Percentiles rank a stretch among this genome's conserved stretches.
Conservation (phyloP, 257 asterid species). For the Striga asiatica region DNA sequence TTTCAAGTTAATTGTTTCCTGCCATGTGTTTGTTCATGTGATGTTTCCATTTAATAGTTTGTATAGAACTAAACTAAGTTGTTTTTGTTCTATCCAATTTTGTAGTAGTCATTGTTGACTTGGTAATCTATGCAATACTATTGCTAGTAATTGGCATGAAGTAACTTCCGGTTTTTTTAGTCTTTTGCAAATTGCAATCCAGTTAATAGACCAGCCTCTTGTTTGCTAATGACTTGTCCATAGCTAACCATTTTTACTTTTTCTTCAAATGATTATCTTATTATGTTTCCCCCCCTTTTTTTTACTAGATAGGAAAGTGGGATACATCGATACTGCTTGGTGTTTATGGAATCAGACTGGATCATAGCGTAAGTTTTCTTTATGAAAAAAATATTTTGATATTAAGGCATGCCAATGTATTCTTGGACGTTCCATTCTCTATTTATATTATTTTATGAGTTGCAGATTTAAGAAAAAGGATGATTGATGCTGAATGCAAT, state of each 20-base stretch:
- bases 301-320: conserved; percentile 47
- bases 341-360: conserved; percentile 68
- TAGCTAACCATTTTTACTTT: not conserved
- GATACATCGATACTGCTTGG: conserved; percentile 30
- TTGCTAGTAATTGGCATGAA: too few relatives aligned
- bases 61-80: too few relatives aligned
- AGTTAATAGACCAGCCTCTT: not conserved
- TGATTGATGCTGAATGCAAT: conserved; percentile 61
- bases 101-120: too few relatives aligned
- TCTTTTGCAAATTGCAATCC: not conserved
- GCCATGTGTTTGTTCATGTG: too few relatives aligned
- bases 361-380: conserved; percentile 54
- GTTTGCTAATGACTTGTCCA: not conserved
- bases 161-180: too few relatives aligned
- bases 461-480: conserved; percentile 55
- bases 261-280: not conserved
- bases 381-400: conserved; percentile 5
- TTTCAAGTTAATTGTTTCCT: too few relatives aligned
- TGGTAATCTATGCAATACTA: too few relatives aligned
- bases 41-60: too few relatives aligned
- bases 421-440: conserved; percentile 16
- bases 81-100: too few relatives aligned
- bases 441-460: conserved; percentile 21
- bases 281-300: not conserved
- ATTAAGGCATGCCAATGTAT: conserved; percentile 8